These are phyloP conservation scores for Cyclotella baltica DNA, from an alignment of 108 stramenopile genomes.

Conservation along the genomic window DNA sequence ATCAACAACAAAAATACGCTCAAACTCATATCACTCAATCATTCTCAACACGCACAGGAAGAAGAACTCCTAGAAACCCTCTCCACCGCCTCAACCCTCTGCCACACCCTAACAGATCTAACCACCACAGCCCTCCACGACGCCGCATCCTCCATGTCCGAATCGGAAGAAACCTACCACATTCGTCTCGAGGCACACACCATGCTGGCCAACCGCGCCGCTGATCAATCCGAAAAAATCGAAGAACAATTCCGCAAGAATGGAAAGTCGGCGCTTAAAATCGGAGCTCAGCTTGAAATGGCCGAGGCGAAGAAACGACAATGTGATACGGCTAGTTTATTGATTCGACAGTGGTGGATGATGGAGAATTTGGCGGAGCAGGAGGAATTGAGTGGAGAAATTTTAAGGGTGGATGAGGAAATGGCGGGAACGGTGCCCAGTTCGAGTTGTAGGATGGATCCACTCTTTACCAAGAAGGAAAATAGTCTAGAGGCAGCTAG, in stretches of 20 bases:
- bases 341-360: slow-evolving; percentile 89
- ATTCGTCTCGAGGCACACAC: slow-evolving; percentile 84
- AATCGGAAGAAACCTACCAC: slow-evolving; percentile 75
- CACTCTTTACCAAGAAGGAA: slow-evolving; percentile 73
- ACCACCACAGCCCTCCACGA: slow-evolving; percentile 68
- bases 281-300: slow-evolving; percentile 84
- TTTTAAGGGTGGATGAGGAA: slow-evolving; percentile 76
- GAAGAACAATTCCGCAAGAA: slow-evolving; percentile 82
- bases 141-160: slow-evolving; percentile 65
- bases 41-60: too few relatives aligned
- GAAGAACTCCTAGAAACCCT: slow-evolving; percentile 77
- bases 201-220: slow-evolving; percentile 66
- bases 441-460: slow-evolving; percentile 79
- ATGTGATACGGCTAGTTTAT: slow-evolving; percentile 76
- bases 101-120: slow-evolving; percentile 67
- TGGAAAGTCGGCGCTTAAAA: slow-evolving; percentile 81
- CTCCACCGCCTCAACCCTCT: slow-evolving; percentile 70
- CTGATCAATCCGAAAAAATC: slow-evolving; percentile 72
- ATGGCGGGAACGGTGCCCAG: slow-evolving; percentile 68
- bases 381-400: slow-evolving; percentile 70
- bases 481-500: slow-evolving; percentile 78
- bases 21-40: neutral
- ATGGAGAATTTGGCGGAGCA: slow-evolving; percentile 87
- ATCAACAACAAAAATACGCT: neutral
- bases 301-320: slow-evolving; percentile 83